Evolutionary conservation across 2,329 filamentous ascomycete genomes (phyloP).

Genomic region (Parascedosporium putredinis): DNA sequence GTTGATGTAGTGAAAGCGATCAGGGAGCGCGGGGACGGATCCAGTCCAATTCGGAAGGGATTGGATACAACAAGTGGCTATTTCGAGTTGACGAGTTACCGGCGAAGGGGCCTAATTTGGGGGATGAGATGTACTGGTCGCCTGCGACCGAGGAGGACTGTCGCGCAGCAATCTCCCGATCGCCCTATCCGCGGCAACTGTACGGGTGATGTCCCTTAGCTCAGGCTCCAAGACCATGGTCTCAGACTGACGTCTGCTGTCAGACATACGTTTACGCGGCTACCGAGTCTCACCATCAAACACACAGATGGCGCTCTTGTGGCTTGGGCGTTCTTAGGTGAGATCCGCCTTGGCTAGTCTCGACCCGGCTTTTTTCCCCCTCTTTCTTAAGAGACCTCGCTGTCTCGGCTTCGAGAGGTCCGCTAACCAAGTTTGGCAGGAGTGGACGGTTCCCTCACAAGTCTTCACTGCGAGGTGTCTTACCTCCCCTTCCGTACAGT

Average conservation of each 20-base stretch:
- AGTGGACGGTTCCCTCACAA: constrained; percentile 49
- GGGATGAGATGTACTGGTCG: constrained; percentile 45
- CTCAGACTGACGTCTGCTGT: not conserved
- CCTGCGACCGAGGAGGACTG: constrained; percentile 41
- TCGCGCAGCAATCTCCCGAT: constrained; percentile 41
- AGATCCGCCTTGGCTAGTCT: not conserved
- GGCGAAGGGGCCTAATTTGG: constrained; percentile 19
- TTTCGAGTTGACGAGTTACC: constrained; percentile 39
- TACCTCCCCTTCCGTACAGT: not conserved
- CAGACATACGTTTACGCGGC: constrained; percentile 30
- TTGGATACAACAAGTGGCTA: constrained; percentile 45
- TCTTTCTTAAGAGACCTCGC: no score
- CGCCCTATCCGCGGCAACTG: constrained; percentile 45
- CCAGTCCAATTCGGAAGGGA: not conserved
- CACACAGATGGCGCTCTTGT: constrained; percentile 36
- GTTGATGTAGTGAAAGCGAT: constrained; percentile 16
- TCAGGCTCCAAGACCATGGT: not conserved
- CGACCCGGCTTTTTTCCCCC: not conserved
- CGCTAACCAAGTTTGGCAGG: no score
- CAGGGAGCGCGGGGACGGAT: not conserved
- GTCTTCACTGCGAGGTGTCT: constrained; percentile 46
- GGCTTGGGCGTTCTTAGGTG: constrained; percentile 54
- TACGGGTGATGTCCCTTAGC: constrained; percentile 19
- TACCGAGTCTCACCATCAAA: constrained; percentile 38
- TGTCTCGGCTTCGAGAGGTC: no score